These are phyloP conservation scores for Linnemannia exigua DNA, from an alignment of 192 early-diverging fungal genomes.

Conservation along the genomic window DNA sequence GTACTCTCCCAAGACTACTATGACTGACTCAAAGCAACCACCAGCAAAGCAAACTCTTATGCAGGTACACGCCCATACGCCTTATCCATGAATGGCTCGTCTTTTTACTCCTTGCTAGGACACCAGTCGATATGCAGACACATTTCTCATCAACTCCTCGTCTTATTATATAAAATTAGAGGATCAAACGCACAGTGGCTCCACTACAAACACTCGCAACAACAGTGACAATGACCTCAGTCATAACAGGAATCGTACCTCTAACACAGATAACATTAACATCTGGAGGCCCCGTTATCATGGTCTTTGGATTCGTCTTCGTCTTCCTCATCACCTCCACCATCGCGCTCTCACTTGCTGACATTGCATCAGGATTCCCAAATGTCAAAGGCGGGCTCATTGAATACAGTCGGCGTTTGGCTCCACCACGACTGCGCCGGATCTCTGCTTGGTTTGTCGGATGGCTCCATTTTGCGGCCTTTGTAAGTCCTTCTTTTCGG, in stretches of 20 bases:
- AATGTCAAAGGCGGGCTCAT: slow-evolving; percentile 39
- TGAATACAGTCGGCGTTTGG: slow-evolving; percentile 42
- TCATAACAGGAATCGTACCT: slow-evolving; percentile 34
- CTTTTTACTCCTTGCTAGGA: background rate
- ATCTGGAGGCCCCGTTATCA: slow-evolving; percentile 29
- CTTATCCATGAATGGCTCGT: too few species aligned
- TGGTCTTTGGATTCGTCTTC: slow-evolving; percentile 41
- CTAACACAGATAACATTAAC: slow-evolving; percentile 22
- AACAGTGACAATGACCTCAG: slow-evolving; percentile 23
- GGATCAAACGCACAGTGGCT: background rate
- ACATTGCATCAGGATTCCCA: slow-evolving; percentile 44
- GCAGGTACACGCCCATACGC: background rate
- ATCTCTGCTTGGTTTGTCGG: slow-evolving; percentile 43
- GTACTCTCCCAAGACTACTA: slow-evolving; percentile 28
- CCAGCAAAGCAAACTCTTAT: background rate
- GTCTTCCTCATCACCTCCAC: slow-evolving; percentile 13
- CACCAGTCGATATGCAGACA: background rate
- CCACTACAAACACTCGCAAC: slow-evolving; percentile 25
- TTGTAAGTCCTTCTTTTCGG: slow-evolving; percentile 15
- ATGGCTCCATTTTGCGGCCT: slow-evolving; percentile 47
- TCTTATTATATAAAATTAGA: background rate
- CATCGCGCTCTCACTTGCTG: slow-evolving; percentile 37
- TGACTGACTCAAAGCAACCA: background rate
- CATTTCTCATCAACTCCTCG: background rate
- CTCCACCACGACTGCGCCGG: slow-evolving; percentile 16